Conservation (phyloP, 306 rosid genomes). For the Lathyrus sativus region DNA sequence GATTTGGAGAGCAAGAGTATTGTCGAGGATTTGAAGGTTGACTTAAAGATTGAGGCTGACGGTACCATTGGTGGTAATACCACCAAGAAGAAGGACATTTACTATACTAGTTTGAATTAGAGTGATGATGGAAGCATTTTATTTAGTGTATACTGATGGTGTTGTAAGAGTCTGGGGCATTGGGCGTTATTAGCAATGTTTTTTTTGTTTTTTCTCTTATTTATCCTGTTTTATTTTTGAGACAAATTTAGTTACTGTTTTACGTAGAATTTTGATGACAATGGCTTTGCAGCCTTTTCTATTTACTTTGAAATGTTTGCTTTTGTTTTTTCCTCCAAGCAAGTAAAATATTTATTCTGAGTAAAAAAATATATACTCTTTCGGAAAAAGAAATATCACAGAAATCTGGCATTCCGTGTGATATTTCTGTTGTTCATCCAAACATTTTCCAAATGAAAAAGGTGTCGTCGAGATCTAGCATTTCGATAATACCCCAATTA, state of each 20-base stretch:
- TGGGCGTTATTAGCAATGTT: conserved; percentile 60
- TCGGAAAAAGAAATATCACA: no score
- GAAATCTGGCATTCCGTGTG: no score
- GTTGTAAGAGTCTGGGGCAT: conserved; percentile 94
- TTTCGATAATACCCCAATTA: no score
- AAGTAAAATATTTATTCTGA: neutral
- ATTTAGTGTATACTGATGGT: conserved; percentile 95
- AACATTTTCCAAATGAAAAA: no score
- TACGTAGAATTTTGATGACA: conserved; percentile 27
- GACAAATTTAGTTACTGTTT: no score
- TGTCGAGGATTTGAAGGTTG: conserved; percentile 92
- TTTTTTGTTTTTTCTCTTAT: conserved; percentile 19
- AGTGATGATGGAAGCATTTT: conserved; percentile 92
- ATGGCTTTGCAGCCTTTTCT: conserved; percentile 55
- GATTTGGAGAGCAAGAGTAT: conserved; percentile 96
- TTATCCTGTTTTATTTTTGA: conserved; percentile 40
- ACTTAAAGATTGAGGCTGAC: conserved; percentile 77
- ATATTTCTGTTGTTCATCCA: no score
- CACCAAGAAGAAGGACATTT: conserved; percentile 82
- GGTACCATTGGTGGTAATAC: conserved; percentile 44
- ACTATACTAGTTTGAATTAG: no score
- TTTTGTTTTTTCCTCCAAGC: neutral
- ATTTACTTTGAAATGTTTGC: conserved; percentile 19
- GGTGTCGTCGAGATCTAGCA: no score
- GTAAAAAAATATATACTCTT: no score